Evolutionary conservation across 345 rosid species (phyloP).

Genomic region (Sisymbrium altissimum): DNA sequence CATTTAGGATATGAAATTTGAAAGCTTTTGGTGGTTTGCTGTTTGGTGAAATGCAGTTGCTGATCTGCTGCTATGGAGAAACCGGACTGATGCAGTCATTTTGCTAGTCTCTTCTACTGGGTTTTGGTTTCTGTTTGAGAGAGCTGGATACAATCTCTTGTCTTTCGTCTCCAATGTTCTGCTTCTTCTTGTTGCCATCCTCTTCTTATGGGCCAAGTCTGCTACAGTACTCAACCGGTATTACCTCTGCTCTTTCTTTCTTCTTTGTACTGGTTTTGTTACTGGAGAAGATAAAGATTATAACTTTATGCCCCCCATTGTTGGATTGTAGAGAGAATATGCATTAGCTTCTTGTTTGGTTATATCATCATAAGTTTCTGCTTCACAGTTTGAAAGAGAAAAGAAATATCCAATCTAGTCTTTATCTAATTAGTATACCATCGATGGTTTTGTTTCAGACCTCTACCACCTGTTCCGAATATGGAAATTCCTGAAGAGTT

Average conservation of each 20-base stretch:
- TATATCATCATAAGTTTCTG: not conserved
- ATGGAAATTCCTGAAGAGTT: constrained; percentile 79
- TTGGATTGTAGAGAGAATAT: not conserved
- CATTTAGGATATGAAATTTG: not conserved
- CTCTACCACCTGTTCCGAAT: constrained; percentile 86
- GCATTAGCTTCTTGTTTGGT: constrained; percentile 8
- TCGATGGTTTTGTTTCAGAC: constrained; percentile 62
- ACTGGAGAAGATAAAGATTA: not conserved
- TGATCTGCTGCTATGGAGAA: constrained; percentile 83
- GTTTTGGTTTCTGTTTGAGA: constrained; percentile 75
- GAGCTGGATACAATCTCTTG: constrained; percentile 71
- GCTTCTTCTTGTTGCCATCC: constrained; percentile 64
- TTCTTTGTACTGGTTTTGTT: not conserved
- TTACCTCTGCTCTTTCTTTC: not conserved
- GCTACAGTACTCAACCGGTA: constrained; percentile 94
- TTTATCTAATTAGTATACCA: too few relatives aligned
- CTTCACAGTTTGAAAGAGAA: not conserved
- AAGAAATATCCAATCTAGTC: too few relatives aligned
- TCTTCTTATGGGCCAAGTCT: constrained; percentile 97
- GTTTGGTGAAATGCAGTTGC: constrained; percentile 46
- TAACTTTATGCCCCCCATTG: not conserved
- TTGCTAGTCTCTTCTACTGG: constrained; percentile 51
- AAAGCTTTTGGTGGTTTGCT: too few relatives aligned
- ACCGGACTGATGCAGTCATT: constrained; percentile 44
- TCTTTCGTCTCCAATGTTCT: constrained; percentile 73